A percentile compares a stretch with the other conserved stretches of the same genome.
phyloP scores from a whole-genome alignment of 345 rosid species.

The Euphorbia pulcherrima region DNA sequence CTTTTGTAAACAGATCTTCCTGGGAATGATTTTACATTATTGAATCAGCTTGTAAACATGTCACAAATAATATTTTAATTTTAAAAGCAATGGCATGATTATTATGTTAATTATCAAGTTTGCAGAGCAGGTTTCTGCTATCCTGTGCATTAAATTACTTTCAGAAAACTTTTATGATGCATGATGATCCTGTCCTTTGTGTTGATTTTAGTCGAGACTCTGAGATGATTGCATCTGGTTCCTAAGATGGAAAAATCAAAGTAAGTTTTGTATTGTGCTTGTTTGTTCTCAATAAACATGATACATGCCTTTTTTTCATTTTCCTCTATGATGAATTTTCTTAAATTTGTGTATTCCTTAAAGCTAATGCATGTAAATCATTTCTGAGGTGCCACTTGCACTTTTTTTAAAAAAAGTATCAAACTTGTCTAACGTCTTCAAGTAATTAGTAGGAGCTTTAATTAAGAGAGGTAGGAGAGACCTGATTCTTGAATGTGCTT shows the following conservation, averaged over 20 bases:
- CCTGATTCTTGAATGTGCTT: background rate
- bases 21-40: background rate
- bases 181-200: constrained; percentile 92
- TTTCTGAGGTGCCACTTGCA: background rate
- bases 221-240: constrained; percentile 92
- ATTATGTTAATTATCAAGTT: background rate
- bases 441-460: background rate
- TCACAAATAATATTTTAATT: too few relatives aligned
- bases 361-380: background rate
- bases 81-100: too few relatives aligned
- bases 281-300: background rate
- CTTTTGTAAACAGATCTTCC: background rate
- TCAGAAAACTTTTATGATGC: constrained; percentile 99
- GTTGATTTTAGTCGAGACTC: constrained; percentile 98
- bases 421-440: background rate
- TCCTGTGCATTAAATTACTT: constrained; percentile 21
- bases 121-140: background rate
- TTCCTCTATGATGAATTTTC: background rate
- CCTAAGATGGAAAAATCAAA: constrained; percentile 95
- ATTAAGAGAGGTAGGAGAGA: background rate
- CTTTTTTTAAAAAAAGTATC: background rate
- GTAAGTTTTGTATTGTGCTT: constrained; percentile 39
- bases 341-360: background rate
- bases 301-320: background rate
- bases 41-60: too few relatives aligned